Base-by-base conservation (phyloP, 805 yeast species). In the Jamesozyma rosinii region DNA sequence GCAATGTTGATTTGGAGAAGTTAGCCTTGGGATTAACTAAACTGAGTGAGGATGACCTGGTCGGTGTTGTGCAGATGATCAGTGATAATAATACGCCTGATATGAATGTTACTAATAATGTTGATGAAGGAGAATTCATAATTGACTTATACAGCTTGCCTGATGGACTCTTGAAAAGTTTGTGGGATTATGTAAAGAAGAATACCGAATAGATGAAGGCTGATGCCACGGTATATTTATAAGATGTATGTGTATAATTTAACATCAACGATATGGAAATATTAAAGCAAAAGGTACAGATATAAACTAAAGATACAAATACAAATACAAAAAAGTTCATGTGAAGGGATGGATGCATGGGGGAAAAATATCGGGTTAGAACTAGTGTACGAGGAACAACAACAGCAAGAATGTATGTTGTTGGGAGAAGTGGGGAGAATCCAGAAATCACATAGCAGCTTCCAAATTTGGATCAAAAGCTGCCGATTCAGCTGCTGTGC, bases 61-160 rank as follows among this genome's bases (percentile, higher is more conserved):
- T 92, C 44, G 94, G 89, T 22, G 92, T 92, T 36, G 97, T 90
- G 43, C 97, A 90, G 67, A 90, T 92, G 97, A 92, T 90, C 35
- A 88, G 95, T 39, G 97, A 90, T 64, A 92, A 92, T 67, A 79
- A 87, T 61, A 88, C 97, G 4, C 80, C 87, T 32, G 97, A 90
- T 38, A 90, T 92, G 95, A 88, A 83, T 67, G 83, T 92, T 55
- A 88, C 89, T 61, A 92, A 92, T 64, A 95, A 90, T 58, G 88
- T 84, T 39, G 97, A 90, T 49, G 90, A 87, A 54, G 97, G 97
- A 42, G 97, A 92, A 69, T 92, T 92, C 65, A 88, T 95, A 44
- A 86, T 92, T 84, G 98, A 92, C 67, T 74, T 92, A 53, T 89
- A 79, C 65, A 89, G 97, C 24, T 72, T 92, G 54, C 98, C 98